These are phyloP conservation scores for Microdochium nivale DNA, from an alignment of 2,329 filamentous ascomycete genomes.

Conservation along the genomic window DNA sequence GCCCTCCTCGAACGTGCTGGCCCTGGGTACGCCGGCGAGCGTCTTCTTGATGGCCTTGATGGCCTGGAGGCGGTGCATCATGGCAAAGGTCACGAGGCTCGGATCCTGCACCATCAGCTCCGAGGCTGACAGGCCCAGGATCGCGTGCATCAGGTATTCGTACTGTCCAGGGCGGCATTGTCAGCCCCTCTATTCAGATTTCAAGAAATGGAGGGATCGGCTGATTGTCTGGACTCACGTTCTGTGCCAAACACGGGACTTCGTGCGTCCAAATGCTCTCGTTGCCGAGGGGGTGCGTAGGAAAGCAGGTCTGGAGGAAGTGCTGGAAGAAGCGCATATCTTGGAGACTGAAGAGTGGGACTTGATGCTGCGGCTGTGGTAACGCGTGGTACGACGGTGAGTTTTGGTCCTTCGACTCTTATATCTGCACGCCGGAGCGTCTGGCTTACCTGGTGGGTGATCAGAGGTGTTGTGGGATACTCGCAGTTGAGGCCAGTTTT, in stretches of 20 bases:
- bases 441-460: constrained; percentile 38
- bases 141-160: constrained; percentile 60
- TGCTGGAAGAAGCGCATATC: constrained; percentile 65
- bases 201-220: background rate
- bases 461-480: constrained; percentile 44
- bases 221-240: constrained; percentile 30
- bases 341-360: constrained; percentile 50
- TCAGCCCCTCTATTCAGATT: too few species aligned
- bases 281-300: constrained; percentile 56
- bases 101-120: constrained; percentile 46
- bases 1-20: constrained; percentile 39
- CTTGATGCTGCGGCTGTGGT: constrained; percentile 42
- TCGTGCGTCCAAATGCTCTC: constrained; percentile 60
- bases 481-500: constrained; percentile 56
- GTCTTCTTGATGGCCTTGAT: constrained; percentile 53
- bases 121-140: constrained; percentile 56
- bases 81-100: constrained; percentile 46
- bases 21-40: constrained; percentile 32
- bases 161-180: constrained; percentile 34
- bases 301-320: constrained; percentile 53
- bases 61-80: constrained; percentile 57
- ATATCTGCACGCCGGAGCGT: too few species aligned
- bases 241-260: constrained; percentile 58
- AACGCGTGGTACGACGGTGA: background rate
- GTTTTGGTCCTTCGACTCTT: constrained; percentile 4